Percentiles rank a stretch among this genome's conserved stretches.
phyloP scores from a whole-genome alignment of 2,329 filamentous ascomycete species.

The Didymella pinodella region DNA sequence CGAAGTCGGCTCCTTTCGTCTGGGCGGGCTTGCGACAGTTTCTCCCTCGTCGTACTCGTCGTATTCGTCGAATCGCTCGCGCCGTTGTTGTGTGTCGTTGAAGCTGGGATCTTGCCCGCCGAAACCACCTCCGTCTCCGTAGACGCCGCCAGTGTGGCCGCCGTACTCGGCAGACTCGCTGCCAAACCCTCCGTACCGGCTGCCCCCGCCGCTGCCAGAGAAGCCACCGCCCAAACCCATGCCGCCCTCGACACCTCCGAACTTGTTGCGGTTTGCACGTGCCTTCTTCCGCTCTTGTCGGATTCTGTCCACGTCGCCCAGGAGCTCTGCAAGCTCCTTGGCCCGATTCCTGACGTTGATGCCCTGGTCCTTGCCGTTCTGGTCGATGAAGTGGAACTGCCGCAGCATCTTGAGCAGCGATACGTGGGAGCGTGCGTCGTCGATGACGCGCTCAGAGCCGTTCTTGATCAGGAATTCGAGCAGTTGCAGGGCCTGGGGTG shows the following conservation, averaged over 20 bases:
- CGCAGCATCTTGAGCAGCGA: conserved; percentile 97
- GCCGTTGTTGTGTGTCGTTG: conserved; percentile 67
- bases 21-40: conserved; percentile 56
- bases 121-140: conserved; percentile 95
- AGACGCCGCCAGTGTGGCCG: conserved; percentile 77
- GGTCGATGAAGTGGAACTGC: conserved; percentile 96
- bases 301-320: conserved; percentile 90
- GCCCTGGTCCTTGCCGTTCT: conserved; percentile 97
- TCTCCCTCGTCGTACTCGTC: conserved; percentile 90
- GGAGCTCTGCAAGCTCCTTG: conserved; percentile 93
- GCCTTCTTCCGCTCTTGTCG: conserved; percentile 83
- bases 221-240: conserved; percentile 63
- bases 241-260: conserved; percentile 91
- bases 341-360: conserved; percentile 97
- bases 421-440: conserved; percentile 94
- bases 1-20: conserved; percentile 58
- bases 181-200: conserved; percentile 89
- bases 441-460: conserved; percentile 94
- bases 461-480: conserved; percentile 98
- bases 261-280: conserved; percentile 88
- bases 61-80: conserved; percentile 92
- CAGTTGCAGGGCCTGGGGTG: conserved; percentile 75
- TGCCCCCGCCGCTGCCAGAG: conserved; percentile 58
- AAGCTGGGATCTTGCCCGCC: conserved; percentile 76
- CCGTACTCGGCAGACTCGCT: conserved; percentile 68